A percentile compares a stretch with the other conserved stretches of the same genome.
Conservation (phyloP, 306 rosid species). For the Cicer bijugum region DNA sequence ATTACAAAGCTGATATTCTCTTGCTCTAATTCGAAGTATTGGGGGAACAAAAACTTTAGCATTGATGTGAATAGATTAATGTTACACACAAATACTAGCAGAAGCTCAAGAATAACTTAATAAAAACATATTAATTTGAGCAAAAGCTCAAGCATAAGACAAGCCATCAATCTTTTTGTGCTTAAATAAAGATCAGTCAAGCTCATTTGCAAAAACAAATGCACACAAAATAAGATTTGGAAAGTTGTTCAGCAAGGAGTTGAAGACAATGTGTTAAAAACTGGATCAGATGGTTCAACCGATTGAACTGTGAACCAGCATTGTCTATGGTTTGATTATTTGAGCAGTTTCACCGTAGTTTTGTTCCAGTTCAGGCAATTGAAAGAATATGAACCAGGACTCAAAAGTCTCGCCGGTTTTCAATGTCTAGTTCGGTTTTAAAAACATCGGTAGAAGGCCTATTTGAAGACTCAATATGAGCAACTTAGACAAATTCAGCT, state of each 20-base stretch:
- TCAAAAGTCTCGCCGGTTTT: no score
- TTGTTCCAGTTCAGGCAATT: no score
- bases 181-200: conserved; percentile 23
- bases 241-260: conserved; percentile 34
- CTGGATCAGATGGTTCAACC: no score
- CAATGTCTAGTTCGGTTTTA: no score
- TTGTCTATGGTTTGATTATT: no score
- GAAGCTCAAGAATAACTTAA: conserved; percentile 27
- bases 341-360: no score
- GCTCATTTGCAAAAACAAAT: conserved; percentile 22
- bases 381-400: no score
- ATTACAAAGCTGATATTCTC: conserved; percentile 18
- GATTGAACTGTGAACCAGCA: no score
- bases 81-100: conserved; percentile 5
- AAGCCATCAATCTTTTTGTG: neutral
- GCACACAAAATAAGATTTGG: conserved; percentile 17
- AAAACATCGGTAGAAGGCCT: neutral
- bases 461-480: conserved; percentile 19
- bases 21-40: conserved; percentile 16
- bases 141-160: conserved; percentile 14
- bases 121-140: conserved; percentile 23
- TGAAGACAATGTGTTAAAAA: neutral
- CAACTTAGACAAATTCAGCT: conserved; percentile 20
- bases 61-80: conserved; percentile 6
- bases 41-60: conserved; percentile 16